These are phyloP conservation scores for Ceriops zippeliana DNA, from an alignment of 345 rosid genomes.

Conservation along the genomic window DNA sequence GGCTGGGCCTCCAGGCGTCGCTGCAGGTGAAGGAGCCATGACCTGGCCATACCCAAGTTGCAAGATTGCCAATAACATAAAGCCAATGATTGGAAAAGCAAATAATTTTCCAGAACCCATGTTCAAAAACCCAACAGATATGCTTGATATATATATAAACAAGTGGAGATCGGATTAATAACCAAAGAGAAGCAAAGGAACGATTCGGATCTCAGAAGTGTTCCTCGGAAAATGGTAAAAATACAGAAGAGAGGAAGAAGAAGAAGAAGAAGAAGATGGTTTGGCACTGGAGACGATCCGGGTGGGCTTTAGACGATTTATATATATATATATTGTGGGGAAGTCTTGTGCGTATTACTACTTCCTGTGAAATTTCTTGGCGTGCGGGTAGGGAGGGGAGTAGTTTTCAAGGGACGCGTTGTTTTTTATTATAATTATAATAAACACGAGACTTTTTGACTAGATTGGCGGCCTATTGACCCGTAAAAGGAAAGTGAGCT, in stretches of 20 bases:
- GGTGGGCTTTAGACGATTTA: neutral
- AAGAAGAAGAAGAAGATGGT: neutral
- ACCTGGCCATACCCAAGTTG: constrained; percentile 37
- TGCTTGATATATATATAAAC: neutral
- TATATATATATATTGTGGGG: neutral
- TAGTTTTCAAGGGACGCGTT: constrained; percentile 16
- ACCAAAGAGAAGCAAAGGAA: no score
- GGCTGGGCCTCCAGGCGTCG: constrained; percentile 24
- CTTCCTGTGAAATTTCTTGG: constrained; percentile 1
- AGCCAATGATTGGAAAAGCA: constrained; percentile 25
- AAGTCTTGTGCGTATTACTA: no score
- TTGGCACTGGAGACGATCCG: neutral
- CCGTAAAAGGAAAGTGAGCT: neutral
- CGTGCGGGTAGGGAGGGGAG: no score
- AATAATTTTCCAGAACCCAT: constrained; percentile 24
- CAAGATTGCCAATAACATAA: constrained; percentile 35
- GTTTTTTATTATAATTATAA: no score
- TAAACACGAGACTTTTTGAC: constrained; percentile 18
- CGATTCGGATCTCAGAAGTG: no score
- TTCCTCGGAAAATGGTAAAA: no score
- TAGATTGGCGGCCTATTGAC: constrained; percentile 26
- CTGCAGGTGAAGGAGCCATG: constrained; percentile 36
- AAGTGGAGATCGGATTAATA: neutral
- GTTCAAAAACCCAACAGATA: neutral
- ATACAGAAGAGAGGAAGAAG: no score